These are phyloP conservation scores for Cymodocea nodosa DNA, from an alignment of 116 monocot genomes.

Conservation along the genomic window DNA sequence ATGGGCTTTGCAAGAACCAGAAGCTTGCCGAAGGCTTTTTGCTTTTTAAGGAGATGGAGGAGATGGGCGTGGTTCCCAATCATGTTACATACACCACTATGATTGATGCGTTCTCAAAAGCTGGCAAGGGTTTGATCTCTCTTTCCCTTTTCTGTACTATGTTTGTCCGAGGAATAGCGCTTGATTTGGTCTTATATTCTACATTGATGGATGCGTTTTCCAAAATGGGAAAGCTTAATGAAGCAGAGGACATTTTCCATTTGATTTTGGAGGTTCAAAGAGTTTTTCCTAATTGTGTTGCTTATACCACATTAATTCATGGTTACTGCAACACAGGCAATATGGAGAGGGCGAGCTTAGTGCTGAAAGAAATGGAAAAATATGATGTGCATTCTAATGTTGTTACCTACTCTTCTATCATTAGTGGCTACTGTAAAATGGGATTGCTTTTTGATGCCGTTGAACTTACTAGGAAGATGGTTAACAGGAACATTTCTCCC, in stretches of 20 bases:
- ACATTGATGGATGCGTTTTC: constrained; percentile 49
- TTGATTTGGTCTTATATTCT: constrained; percentile 58
- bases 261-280: constrained; percentile 25
- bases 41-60: constrained; percentile 88
- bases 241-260: constrained; percentile 48
- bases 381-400: constrained; percentile 36
- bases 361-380: constrained; percentile 40
- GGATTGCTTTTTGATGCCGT: constrained; percentile 51
- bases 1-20: constrained; percentile 49
- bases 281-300: constrained; percentile 24
- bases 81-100: constrained; percentile 66
- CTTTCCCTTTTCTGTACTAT: constrained; percentile 45
- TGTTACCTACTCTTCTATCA: constrained; percentile 58
- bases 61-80: constrained; percentile 43
- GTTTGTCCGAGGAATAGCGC: constrained; percentile 50
- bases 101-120: constrained; percentile 41
- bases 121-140: constrained; percentile 23
- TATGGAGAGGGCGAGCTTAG: constrained; percentile 36
- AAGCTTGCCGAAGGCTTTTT: constrained; percentile 41
- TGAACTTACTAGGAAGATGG: constrained; percentile 49
- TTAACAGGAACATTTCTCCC: constrained; percentile 33
- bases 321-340: constrained; percentile 69
- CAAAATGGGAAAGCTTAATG: constrained; percentile 39
- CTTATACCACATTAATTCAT: constrained; percentile 69
- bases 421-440: constrained; percentile 62